Base-by-base conservation (phyloP, 176 grass and related monocot genomes). In the Rhynchospora pubera region DNA sequence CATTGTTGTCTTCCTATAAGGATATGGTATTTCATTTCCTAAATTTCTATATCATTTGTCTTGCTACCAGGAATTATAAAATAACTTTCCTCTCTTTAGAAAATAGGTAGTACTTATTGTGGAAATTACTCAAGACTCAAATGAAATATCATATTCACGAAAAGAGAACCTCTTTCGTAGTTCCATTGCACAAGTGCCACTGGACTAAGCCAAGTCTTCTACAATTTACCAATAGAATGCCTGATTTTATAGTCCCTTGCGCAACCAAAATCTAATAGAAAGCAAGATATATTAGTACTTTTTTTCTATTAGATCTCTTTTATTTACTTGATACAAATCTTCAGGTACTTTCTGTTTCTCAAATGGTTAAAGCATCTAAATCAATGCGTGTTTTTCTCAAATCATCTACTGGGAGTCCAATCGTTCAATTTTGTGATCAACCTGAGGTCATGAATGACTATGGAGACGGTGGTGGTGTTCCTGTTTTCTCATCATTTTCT, bases 381-480 rank as follows among this genome's bases (percentile, higher is more conserved):
- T 90, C 87, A 48, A 91, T 93, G 91, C 78, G 89, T 0, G 89
- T 87, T 65, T 95, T 87, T 85, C 86, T 90, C 28, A 93, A 99
- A 79, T 76, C 63, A 63, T 66, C 79, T 34, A 55, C 90, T 23
- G 82, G 85, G 57, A 63, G 79, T 65, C 83, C 82, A 1, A 56
- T 99, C 7, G 18, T 85, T 24, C 62, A 77, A 78, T 99, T 91
- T 90, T 87, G 79, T 67, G 86, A 89, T 50, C 28, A 3, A 53
- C 78, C 88, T 66, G 87, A 91, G 65, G 84, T 94, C 82, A 58
- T 91, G 64, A 87, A 89, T 87, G 92, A 95, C 88, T 84, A 12
- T 51, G 92, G 92, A 82, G 92, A 99, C 84, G 89, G 96, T 60
- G 91, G 92, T 84, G 90, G 96, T 62, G 30, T 79, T 84, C 86